A percentile compares a stretch with the other conserved stretches of the same genome.
phyloP scores from a whole-genome alignment of 2,329 filamentous ascomycete species.

The Lachnellula occidentalis region DNA sequence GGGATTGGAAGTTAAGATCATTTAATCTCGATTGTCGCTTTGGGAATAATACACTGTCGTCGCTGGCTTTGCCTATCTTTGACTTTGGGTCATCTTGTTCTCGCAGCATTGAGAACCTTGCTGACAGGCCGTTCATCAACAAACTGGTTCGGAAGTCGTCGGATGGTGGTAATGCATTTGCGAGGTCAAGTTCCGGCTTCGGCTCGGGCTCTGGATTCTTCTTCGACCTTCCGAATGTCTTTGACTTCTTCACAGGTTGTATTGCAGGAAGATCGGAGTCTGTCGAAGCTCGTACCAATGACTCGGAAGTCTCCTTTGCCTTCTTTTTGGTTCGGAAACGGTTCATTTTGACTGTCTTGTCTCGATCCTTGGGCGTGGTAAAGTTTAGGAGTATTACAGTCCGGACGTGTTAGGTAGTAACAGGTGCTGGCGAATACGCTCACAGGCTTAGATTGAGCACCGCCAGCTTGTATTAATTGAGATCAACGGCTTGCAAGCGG shows the following conservation, averaged over 20 bases:
- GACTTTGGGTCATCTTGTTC: conserved; percentile 91
- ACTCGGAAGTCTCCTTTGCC: conserved; percentile 50
- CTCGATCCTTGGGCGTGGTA: conserved; percentile 1
- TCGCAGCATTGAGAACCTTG: conserved; percentile 91
- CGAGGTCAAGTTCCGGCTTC: conserved; percentile 66
- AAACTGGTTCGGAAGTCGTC: conserved; percentile 95
- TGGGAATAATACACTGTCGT: conserved; percentile 81
- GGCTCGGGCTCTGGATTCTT: conserved; percentile 44
- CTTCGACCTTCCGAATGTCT: conserved; percentile 53
- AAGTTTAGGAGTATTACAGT: background rate
- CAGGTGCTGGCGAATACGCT: conserved; percentile 21
- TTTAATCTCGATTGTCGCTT: conserved; percentile 77
- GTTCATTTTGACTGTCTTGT: conserved; percentile 54
- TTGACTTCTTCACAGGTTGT: conserved; percentile 38
- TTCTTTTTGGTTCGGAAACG: conserved; percentile 71
- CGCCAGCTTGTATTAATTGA: conserved; percentile 14
- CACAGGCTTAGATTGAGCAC: conserved; percentile 13
- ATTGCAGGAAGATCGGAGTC: conserved; percentile 44
- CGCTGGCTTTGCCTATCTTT: conserved; percentile 86
- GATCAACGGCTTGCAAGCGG: background rate
- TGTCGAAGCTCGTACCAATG: conserved; percentile 43
- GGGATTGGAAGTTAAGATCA: conserved; percentile 46
- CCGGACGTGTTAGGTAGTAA: conserved; percentile 9
- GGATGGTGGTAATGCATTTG: conserved; percentile 67
- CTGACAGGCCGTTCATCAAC: conserved; percentile 90